Base-by-base conservation (phyloP, 2,329 filamentous ascomycete species). In the Ampelomyces quisqualis region DNA sequence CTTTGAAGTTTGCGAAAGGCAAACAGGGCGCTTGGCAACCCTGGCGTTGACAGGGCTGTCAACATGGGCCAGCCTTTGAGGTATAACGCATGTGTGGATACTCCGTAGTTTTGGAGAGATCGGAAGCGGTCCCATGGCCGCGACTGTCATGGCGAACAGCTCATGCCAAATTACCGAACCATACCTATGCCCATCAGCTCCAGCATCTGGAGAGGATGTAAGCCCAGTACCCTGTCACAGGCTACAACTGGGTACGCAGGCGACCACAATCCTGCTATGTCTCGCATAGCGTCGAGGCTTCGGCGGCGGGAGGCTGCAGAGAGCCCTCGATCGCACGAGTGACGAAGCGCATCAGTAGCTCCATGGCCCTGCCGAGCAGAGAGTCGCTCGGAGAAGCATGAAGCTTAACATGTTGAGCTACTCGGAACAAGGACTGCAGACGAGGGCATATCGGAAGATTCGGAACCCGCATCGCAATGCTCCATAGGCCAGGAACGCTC, bases 401-500 rank as follows among this genome's bases (percentile, higher is more conserved):
- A 47, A 29, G 31, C 14, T 13, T 26, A 21, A 18, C 26, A 31
- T 34, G 26, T 13, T 34, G 38, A 48, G 42, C 44, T n/a, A n/a
- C n/a, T n/a, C n/a, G n/a, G n/a, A 50, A 47, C 48, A 51, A 53
- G 51, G 53, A 43, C 50, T 29, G 54, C 39, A 38, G 34, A 49
- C 37, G 23, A 30, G 24, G 22, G 51, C 42, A 40, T 38, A 45
- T 43, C 40, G 45, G 48, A 47, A 28, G 32, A 43, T 44, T 43
- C 40, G 45, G 48, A 47, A 28, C 33, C 45, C 37, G 27, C 34
- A 41, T 43, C 31, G 27, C 40, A 34, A 36, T 33, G 32, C 41
- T 49, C 43, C 51, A 65, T 65, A 61, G 54, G 62, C 55, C 42
- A 44, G 43, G 35, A 49, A 29, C 35, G 49, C 49, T 37, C 53